A percentile compares a stretch with the other conserved stretches of the same genome.
Conservation (phyloP, 257 asterid species). For the Jacaranda copaia region DNA sequence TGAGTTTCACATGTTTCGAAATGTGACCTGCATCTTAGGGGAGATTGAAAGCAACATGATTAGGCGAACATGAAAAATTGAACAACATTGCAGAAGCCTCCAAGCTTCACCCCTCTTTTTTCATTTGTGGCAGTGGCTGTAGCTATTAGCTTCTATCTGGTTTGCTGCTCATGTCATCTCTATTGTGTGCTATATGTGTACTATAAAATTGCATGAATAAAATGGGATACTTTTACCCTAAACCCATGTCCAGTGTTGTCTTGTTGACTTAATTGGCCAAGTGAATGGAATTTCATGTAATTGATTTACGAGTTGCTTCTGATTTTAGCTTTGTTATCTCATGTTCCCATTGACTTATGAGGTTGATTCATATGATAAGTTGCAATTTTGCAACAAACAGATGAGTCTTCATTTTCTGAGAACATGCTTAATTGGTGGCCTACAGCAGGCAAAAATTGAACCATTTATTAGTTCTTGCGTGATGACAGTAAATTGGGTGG, state of each 20-base stretch:
- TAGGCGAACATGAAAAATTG: neutral
- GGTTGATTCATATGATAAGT: neutral
- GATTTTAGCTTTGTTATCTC: neutral
- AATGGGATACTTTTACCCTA: neutral
- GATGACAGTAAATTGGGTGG: neutral
- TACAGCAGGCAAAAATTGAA: neutral
- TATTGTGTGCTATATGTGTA: neutral
- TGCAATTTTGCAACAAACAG: neutral
- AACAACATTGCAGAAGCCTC: neutral
- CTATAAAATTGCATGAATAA: neutral
- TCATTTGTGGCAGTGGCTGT: neutral
- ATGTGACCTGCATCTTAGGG: neutral
- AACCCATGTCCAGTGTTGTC: no score
- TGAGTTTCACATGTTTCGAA: conserved; percentile 4
- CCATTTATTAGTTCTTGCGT: neutral
- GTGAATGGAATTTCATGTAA: neutral
- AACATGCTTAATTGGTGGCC: neutral
- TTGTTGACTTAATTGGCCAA: no score
- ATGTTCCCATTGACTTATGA: neutral
- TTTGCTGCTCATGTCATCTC: neutral
- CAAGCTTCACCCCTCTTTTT: neutral
- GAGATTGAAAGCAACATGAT: neutral
- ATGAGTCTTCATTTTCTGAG: neutral
- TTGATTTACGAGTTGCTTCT: conserved; percentile 18
- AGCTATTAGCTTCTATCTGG: neutral